Evolutionary conservation across 2,329 filamentous ascomycete genomes (phyloP).

Genomic region (Fusarium nurragi): DNA sequence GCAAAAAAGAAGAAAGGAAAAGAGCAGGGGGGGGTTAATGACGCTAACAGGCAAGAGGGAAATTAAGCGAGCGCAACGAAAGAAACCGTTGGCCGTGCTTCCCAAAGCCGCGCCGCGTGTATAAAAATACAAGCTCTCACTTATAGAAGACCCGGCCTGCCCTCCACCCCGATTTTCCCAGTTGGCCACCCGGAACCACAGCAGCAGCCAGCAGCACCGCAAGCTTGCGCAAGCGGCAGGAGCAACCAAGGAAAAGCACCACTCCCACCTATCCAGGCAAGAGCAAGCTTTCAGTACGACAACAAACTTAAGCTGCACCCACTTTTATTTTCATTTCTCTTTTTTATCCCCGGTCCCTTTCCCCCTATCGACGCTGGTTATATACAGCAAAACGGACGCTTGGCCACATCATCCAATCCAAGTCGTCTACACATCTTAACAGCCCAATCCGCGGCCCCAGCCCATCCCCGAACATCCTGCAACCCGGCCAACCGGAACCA

Average conservation of each 20-base stretch:
- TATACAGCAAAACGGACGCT: constrained; percentile 24
- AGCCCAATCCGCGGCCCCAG: constrained; percentile 17
- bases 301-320: constrained; percentile 22
- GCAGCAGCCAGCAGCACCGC: constrained; percentile 9
- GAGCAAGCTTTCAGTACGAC: constrained; percentile 26
- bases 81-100: constrained; percentile 49
- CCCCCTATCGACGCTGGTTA: constrained; percentile 18
- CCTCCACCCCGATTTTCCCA: constrained; percentile 55
- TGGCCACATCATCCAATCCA: constrained; percentile 27
- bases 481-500: constrained; percentile 40
- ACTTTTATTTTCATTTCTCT: constrained; percentile 26
- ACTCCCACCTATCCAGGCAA: constrained; percentile 28
- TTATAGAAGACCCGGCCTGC: constrained; percentile 57
- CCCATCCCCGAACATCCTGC: constrained; percentile 29
- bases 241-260: constrained; percentile 39
- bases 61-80: constrained; percentile 51
- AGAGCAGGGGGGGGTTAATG: constrained; percentile 37
- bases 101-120: constrained; percentile 49
- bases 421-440: constrained; percentile 22
- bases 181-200: constrained; percentile 43
- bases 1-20: constrained; percentile 22
- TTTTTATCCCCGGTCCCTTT: constrained; percentile 13
- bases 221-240: constrained; percentile 36
- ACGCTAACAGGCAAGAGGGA: constrained; percentile 50
- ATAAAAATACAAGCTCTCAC: constrained; percentile 58